A percentile compares a stretch with the other conserved stretches of the same genome.
phyloP scores from a whole-genome alignment of 1,139 yeast genomes.

The Suhomyces yuchorum region DNA sequence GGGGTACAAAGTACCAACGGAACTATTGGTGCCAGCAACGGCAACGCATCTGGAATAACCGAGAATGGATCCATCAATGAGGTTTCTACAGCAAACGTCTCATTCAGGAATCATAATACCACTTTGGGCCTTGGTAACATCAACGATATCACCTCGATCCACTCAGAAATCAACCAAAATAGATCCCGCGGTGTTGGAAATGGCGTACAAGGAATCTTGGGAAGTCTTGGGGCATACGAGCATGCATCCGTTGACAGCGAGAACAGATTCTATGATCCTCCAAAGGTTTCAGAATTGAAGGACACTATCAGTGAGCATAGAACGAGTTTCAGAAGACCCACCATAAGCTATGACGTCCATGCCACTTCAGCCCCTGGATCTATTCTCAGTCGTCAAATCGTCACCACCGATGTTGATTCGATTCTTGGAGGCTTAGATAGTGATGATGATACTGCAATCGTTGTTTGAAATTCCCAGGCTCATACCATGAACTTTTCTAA shows the following conservation, averaged over 20 bases:
- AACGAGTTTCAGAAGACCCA: slow-evolving; percentile 13
- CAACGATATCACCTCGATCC: slow-evolving; percentile 46
- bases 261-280: slow-evolving; percentile 25
- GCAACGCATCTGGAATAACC: background rate
- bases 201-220: background rate
- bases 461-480: slow-evolving; percentile 23
- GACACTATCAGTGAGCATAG: slow-evolving; percentile 34
- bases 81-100: slow-evolving; percentile 8
- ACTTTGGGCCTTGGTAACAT: slow-evolving; percentile 44
- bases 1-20: slow-evolving; percentile 10
- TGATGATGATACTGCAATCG: slow-evolving; percentile 39
- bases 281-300: slow-evolving; percentile 51
- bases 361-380: slow-evolving; percentile 28
- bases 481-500: background rate
- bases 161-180: slow-evolving; percentile 35
- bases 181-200: slow-evolving; percentile 5
- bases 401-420: slow-evolving; percentile 36
- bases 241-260: background rate
- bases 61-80: slow-evolving; percentile 9
- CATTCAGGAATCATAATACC: slow-evolving; percentile 13
- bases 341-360: slow-evolving; percentile 12
- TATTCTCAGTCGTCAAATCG: slow-evolving; percentile 37
- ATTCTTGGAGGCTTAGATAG: slow-evolving; percentile 41
- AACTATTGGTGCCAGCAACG: slow-evolving; percentile 4
- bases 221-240: background rate